Base-by-base conservation (phyloP, 257 asterid species). In the Cinchona pubescens region DNA sequence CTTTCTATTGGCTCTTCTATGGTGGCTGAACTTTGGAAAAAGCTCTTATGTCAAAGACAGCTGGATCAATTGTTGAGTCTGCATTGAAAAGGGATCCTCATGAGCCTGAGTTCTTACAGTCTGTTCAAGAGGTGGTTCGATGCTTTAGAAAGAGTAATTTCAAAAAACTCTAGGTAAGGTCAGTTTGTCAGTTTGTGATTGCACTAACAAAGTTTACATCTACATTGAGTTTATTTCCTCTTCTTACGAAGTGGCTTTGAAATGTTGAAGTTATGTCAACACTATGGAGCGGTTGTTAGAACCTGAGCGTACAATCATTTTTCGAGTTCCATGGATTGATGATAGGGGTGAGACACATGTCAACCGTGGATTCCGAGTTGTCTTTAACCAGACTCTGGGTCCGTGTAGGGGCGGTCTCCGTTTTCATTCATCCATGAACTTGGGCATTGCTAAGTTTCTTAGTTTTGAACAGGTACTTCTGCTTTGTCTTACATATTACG, bases 351-450 rank as follows among this genome's bases (percentile, higher is more conserved):
- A 92, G 84, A 84, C 92, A 61, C 97, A 94, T 79, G 92, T 94
- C 75, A 94, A 91, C 86, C 97, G 99, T 51, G 99, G 99, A 60
- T 89, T 87, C 73, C 95, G 98, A 62, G 94, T 94, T 81, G 96
- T 90, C 79, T 94, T 92, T 78, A 94, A 91, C 83, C 98, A 92
- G 90, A 85, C 98, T 71, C 89, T 94, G 76, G 99, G 99, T 81
- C 99, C 99, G 34, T 94, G 97, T 90, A 87, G 99, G 83, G 99
- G 99, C 76, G 99, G 97, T 63, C 91, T 94, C 51, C 97, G 97
- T 58, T 94, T 94, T 82, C 99, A 94, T 82, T 94, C 98, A 35
- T 86, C 82, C 27, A 90, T 94, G 98, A 94, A 82, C 88, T 84
- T 94, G 90, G 90, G 99, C 87, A 84, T 89, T 82, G 94, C 98